Conservation (phyloP, 352 stramenopile species). For the Thalassiosira exigua region DNA sequence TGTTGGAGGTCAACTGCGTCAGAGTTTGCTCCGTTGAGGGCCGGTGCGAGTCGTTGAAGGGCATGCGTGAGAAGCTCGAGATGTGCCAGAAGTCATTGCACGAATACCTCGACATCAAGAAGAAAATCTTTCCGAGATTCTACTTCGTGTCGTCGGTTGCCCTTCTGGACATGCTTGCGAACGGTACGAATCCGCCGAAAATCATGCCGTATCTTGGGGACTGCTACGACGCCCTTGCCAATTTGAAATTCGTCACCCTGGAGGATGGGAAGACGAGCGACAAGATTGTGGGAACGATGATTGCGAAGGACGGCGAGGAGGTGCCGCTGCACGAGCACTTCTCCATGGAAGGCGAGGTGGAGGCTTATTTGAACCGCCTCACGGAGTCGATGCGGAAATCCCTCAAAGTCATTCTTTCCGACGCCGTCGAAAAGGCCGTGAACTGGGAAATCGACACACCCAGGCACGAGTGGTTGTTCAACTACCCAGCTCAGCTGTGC, state of each 20-base stretch:
- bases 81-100: constrained; percentile 95
- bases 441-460: constrained; percentile 95
- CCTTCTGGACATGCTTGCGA: constrained; percentile 94
- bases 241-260: constrained; percentile 80
- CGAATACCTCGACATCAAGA: constrained; percentile 95
- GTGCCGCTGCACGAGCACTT: constrained; percentile 87
- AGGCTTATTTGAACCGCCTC: constrained; percentile 94
- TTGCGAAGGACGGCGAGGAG: constrained; percentile 95
- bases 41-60: constrained; percentile 86
- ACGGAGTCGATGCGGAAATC: constrained; percentile 91
- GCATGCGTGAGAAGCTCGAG: constrained; percentile 90
- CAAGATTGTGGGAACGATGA: constrained; percentile 90
- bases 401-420: constrained; percentile 88
- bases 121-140: constrained; percentile 95
- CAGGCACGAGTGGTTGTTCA: constrained; percentile 96
- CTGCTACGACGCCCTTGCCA: constrained; percentile 95
- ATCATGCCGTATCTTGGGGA: constrained; percentile 97
- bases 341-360: constrained; percentile 87
- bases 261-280: constrained; percentile 67
- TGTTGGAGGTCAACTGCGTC: constrained; percentile 77
- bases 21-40: constrained; percentile 86
- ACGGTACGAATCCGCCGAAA: constrained; percentile 96
- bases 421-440: constrained; percentile 91
- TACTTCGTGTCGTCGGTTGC: constrained; percentile 96
- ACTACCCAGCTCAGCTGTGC: constrained; percentile 94